These are phyloP conservation scores for Scheffersomyces quercinus DNA, from an alignment of 1,139 yeast species.

Conservation along the genomic window DNA sequence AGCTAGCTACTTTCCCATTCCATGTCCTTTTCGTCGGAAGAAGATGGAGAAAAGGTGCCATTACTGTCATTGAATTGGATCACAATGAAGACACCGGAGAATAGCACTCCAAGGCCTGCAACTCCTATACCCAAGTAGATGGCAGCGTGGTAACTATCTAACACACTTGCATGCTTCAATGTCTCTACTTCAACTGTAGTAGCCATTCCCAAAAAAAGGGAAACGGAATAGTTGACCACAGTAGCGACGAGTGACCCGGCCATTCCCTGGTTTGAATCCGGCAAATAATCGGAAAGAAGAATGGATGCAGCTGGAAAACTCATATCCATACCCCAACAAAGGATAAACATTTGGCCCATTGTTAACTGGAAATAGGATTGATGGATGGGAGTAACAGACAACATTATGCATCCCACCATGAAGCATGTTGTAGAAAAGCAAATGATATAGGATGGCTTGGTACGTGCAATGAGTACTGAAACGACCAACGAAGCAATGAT, in stretches of 20 bases:
- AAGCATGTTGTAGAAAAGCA: slow-evolving; percentile 47
- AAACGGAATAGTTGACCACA: slow-evolving; percentile 54
- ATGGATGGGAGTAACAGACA: slow-evolving; percentile 49
- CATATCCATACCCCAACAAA: slow-evolving; percentile 61
- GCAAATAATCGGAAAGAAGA: slow-evolving; percentile 50
- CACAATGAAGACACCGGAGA: slow-evolving; percentile 29
- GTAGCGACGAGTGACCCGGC: slow-evolving; percentile 60
- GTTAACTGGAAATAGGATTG: slow-evolving; percentile 48
- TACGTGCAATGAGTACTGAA: slow-evolving; percentile 39
- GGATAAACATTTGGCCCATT: slow-evolving; percentile 48
- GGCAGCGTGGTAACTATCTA: slow-evolving; percentile 46
- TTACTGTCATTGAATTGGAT: slow-evolving; percentile 19
- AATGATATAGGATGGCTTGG: slow-evolving; percentile 47
- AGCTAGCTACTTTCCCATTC: background rate
- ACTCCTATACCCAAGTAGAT: slow-evolving; percentile 42
- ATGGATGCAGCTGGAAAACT: slow-evolving; percentile 60
- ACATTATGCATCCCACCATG: slow-evolving; percentile 47
- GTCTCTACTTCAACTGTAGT: slow-evolving; percentile 48
- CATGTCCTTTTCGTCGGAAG: background rate
- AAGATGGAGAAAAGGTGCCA: background rate
- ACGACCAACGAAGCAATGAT: slow-evolving; percentile 46
- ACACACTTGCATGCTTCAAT: slow-evolving; percentile 11
- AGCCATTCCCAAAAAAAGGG: slow-evolving; percentile 53
- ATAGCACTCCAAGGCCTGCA: slow-evolving; percentile 34
- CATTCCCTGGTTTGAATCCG: slow-evolving; percentile 57